These are phyloP conservation scores for Tulasnella sp. DNA, from an alignment of 768 basidiomycete species.

Conservation along the genomic window DNA sequence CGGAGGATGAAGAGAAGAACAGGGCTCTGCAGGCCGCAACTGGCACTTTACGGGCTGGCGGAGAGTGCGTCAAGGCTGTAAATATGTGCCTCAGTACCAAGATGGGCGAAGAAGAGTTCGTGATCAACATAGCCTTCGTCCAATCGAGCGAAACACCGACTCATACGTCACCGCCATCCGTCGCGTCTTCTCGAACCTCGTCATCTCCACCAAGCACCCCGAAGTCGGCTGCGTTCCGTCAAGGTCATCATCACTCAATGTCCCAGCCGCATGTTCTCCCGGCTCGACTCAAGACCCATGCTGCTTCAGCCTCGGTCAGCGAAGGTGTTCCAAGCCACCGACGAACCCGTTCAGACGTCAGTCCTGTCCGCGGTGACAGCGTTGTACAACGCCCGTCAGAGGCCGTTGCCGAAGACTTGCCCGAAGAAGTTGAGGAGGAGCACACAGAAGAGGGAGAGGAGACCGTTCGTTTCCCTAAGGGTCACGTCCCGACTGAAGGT, in stretches of 20 bases:
- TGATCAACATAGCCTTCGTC: constrained; percentile 57
- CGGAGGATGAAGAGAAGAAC: constrained; percentile 80
- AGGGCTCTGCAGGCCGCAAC: constrained; percentile 81
- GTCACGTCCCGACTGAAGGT: background rate
- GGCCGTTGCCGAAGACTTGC: constrained; percentile 6
- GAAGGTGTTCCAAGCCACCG: background rate
- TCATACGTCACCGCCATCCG: constrained; percentile 15
- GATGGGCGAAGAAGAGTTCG: constrained; percentile 57
- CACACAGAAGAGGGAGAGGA: constrained; percentile 1
- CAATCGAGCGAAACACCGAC: constrained; percentile 31
- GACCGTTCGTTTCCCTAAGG: background rate
- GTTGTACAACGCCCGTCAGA: background rate
- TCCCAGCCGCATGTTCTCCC: constrained; percentile 12
- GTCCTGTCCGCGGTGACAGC: constrained; percentile 18
- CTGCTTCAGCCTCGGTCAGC: constrained; percentile 18
- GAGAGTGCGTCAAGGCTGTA: constrained; percentile 83
- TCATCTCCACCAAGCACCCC: constrained; percentile 22
- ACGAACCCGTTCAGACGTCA: background rate
- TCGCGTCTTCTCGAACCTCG: constrained; percentile 9
- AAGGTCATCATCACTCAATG: constrained; percentile 17
- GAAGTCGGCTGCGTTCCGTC: constrained; percentile 20
- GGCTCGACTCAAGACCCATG: constrained; percentile 1
- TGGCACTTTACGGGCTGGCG: constrained; percentile 76
- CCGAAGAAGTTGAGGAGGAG: constrained; percentile 14
- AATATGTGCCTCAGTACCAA: constrained; percentile 73